Percentiles rank a stretch among this genome's conserved stretches.
phyloP scores from a whole-genome alignment of 2,329 filamentous ascomycete species.

The Pestalotiopsis sp. region DNA sequence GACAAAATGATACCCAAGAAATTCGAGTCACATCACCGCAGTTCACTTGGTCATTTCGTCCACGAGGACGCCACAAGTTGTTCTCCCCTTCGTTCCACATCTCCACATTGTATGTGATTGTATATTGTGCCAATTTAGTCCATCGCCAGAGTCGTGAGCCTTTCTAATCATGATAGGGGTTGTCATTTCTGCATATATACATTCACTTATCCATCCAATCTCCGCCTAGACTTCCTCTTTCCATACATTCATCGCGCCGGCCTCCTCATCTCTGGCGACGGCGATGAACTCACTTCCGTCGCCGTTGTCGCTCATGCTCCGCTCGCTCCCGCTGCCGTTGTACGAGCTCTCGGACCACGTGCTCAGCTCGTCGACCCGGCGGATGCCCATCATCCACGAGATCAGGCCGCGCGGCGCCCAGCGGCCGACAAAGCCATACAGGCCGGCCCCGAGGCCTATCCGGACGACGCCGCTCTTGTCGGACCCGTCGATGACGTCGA shows the following conservation, averaged over 20 bases:
- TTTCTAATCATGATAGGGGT: slow-evolving; percentile 6
- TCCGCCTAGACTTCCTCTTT: slow-evolving; percentile 33
- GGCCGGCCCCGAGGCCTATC: slow-evolving; percentile 79
- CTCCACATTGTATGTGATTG: neutral
- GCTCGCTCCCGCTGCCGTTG: slow-evolving; percentile 36
- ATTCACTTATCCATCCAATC: neutral
- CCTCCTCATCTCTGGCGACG: slow-evolving; percentile 44
- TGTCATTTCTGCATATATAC: slow-evolving; percentile 6
- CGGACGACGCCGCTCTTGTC: slow-evolving; percentile 65
- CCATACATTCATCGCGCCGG: slow-evolving; percentile 45
- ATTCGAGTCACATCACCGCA: neutral
- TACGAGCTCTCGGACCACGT: slow-evolving; percentile 48
- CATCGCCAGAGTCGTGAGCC: slow-evolving; percentile 9
- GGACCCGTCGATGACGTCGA: slow-evolving; percentile 78
- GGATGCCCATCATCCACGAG: slow-evolving; percentile 90
- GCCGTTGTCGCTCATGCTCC: slow-evolving; percentile 26
- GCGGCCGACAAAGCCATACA: slow-evolving; percentile 83
- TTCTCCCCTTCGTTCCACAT: neutral
- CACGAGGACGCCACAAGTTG: neutral
- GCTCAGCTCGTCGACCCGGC: slow-evolving; percentile 58
- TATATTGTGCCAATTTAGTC: neutral
- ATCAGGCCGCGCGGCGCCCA: slow-evolving; percentile 78
- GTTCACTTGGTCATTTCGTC: too few relatives aligned
- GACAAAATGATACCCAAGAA: slow-evolving; percentile 1
- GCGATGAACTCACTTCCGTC: slow-evolving; percentile 50